Percentiles rank a stretch among this genome's conserved stretches.
phyloP scores from a whole-genome alignment of 352 stramenopile species.

The Phytophthora sojae region DNA sequence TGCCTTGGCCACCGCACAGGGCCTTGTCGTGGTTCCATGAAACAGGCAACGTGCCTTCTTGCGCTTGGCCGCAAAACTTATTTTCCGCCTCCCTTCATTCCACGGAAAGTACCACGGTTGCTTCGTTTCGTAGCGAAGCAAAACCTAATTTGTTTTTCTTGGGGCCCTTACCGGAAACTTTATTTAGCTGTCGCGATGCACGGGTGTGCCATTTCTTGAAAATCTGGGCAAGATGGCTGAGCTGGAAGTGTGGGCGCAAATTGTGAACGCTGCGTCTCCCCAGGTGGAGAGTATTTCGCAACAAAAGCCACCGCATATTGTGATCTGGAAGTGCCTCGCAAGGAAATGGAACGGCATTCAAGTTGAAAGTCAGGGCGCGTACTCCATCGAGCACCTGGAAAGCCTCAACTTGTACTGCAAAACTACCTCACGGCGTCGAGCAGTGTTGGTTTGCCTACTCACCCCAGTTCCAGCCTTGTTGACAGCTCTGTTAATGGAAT shows the following conservation, averaged over 20 bases:
- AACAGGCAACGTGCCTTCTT: too few species aligned
- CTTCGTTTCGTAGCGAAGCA: too few species aligned
- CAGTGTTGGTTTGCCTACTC: background rate
- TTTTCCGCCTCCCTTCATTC: too few species aligned
- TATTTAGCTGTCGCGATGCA: background rate
- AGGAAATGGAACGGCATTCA: constrained; percentile 10
- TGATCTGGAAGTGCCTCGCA: background rate
- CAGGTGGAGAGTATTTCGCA: background rate
- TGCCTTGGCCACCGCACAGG: too few species aligned
- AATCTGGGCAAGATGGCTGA: background rate
- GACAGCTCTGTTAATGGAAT: background rate
- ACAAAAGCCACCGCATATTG: background rate
- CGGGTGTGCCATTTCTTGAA: background rate
- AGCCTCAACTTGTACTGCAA: constrained; percentile 15
- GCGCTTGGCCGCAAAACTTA: too few species aligned
- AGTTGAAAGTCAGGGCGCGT: constrained; percentile 13
- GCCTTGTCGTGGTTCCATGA: too few species aligned
- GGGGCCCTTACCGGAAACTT: too few species aligned
- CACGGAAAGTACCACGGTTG: too few species aligned
- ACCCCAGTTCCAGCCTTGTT: background rate
- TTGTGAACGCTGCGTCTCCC: background rate
- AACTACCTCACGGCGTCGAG: background rate
- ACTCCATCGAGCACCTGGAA: constrained; percentile 15
- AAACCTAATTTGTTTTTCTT: too few species aligned
- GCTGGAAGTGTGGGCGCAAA: background rate